Evolutionary conservation across 148 eudicot species (phyloP), one percentile per base, ranked within the genome.

Genomic region (Rhododendron ovatum): DNA sequence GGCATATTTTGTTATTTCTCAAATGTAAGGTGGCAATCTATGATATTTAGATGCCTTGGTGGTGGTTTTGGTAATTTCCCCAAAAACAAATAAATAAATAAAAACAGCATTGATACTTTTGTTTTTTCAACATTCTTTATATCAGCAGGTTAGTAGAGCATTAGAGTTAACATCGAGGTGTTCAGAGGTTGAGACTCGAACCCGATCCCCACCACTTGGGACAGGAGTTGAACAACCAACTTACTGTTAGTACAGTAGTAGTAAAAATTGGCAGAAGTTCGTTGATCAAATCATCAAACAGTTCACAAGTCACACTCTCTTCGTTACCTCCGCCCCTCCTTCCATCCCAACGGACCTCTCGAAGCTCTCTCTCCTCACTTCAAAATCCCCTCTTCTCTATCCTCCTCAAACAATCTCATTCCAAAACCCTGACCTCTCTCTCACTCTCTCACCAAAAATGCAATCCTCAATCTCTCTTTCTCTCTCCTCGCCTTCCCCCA

Each of bases 391-490:
- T 41, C 45, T 45, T 35, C 9, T 17, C 51, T 2, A 43, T 53
- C 13, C 33, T 14, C 8, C 71, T n/a, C 14, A 2, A 24, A 22
- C 11, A 6, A 22, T 63, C 69, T 63, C 69, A 63, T 22, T 63
- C 26, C 69, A 24, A 63, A 63, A 63, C 28, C 14, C 63, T 43
- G 4, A 18, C 10, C 57, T 71, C 35, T 67, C 86, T 86, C 76
- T 35, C 88, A 37, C 88, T 63, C 61, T 7, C 45, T 75, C 63
- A 76, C 65, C 39, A n/a, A 91, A 88, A 91, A 95, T 94, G 96
- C 96, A 95, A 67, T 89, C 93, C 26, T 82, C 94, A 79, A 87
- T 96, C 78, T 93, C 98, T 67, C 91, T 94, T 67, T 93, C 98
- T 35, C 86, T 89, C 82, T 78, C 92, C n/a, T 88, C 93, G 1